A percentile compares a stretch with the other conserved stretches of the same genome.
Evolutionary conservation across 2,329 filamentous ascomycete genomes (phyloP).

Genomic region (Fusarium citri): DNA sequence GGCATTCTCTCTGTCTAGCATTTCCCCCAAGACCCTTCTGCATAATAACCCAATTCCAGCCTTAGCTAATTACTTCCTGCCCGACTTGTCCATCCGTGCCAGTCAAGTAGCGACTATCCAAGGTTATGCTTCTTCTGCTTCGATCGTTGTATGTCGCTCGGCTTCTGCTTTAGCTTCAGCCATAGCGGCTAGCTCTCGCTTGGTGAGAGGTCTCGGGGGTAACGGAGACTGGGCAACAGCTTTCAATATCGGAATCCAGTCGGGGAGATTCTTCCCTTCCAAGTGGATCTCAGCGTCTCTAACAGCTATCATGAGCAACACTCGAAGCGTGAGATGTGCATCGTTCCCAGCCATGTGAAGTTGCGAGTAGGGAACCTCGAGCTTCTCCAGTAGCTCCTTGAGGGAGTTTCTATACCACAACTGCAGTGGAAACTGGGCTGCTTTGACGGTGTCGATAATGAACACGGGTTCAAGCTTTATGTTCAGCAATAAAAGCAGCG

Average conservation of each 20-base stretch:
- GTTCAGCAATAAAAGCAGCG: slow-evolving; percentile 20
- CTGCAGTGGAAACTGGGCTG: slow-evolving; percentile 41
- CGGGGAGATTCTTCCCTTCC: background rate
- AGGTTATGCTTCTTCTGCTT: background rate
- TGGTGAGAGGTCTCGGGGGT: background rate
- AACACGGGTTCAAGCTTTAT: slow-evolving; percentile 36
- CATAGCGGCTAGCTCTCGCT: background rate
- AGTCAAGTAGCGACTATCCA: background rate
- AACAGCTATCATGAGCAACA: slow-evolving; percentile 9
- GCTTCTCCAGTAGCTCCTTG: slow-evolving; percentile 34
- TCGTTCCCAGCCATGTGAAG: slow-evolving; percentile 45
- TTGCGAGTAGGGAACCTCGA: slow-evolving; percentile 31
- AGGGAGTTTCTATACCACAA: slow-evolving; percentile 41
- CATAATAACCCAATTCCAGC: background rate
- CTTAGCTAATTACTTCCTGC: background rate
- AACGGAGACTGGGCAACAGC: slow-evolving; percentile 5
- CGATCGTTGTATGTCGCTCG: background rate
- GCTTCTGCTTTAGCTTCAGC: background rate
- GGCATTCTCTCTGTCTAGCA: background rate
- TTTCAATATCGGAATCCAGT: slow-evolving; percentile 9
- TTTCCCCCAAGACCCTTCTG: background rate
- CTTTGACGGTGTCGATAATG: slow-evolving; percentile 44
- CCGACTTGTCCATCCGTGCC: background rate
- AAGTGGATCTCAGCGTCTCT: background rate
- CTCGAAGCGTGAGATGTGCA: slow-evolving; percentile 41